Base-by-base conservation (phyloP, 1,284 basidiomycete genomes). In the Heterobasidion annosum region DNA sequence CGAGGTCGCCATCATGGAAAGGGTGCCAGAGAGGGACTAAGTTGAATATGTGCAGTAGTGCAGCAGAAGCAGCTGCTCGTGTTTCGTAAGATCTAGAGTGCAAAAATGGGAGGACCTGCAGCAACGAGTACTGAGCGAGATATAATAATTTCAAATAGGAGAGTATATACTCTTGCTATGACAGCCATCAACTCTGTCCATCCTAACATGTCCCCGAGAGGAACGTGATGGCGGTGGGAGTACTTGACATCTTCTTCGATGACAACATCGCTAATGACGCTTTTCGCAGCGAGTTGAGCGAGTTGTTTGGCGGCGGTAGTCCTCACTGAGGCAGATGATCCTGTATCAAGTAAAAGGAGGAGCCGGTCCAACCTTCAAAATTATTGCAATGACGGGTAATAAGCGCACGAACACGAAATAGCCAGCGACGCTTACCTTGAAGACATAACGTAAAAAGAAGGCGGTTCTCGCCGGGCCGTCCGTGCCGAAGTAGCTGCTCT, bases 261-360 rank as follows among this genome's bases (percentile, higher is more conserved):
- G 34, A 85, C 78, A 52, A 91, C 89, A 73, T 94, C 91, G 61
- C 79, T 81, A 63, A 85, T 82, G 59, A 93, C 82, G 63, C 83
- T 85, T 68, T 89, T 86, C 18, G 81, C 87, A 2, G 93, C 93
- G 55, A 96, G 79, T 63, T 94, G 90, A 1, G 92, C 94, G 46
- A 97, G 79, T 69, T 97, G 94, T 65, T 91, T 92, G 8, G 93
- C 93, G 3, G 94, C 93, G 15, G 93, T 94, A 58, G 84, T 83
- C 65, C 92, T 82, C 57, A 96, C 88, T 50, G 90, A 88, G 50
- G 81, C 73, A 2, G 91, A 91, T 34, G 93, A 93, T 50, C 93
- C 94, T 47, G 91, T 91, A 69, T 95, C 93, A 64, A 96, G 82
- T 50, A 96, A 76, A 66, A 91, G 81, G 64, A 96, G 86, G 73